Conservation (phyloP, 352 stramenopile genomes). For the Globisporangium nagaii region DNA sequence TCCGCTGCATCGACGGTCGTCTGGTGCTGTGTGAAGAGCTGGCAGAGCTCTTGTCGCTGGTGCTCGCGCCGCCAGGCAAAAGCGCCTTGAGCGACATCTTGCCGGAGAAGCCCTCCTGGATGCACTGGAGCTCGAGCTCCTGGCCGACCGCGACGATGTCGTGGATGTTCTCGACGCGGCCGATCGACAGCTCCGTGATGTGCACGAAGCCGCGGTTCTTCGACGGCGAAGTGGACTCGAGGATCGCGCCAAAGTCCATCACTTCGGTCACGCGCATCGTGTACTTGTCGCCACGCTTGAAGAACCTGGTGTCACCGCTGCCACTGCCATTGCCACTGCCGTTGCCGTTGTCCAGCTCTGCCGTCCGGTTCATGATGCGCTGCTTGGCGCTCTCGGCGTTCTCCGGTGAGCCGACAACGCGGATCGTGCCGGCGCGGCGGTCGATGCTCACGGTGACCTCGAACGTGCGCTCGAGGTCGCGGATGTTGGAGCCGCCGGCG, state of each 20-base stretch:
- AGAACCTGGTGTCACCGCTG: constrained; percentile 38
- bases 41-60: not conserved
- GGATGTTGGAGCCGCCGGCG: constrained; percentile 67
- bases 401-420: constrained; percentile 81
- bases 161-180: constrained; percentile 63
- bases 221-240: constrained; percentile 67
- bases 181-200: constrained; percentile 88
- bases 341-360: constrained; percentile 11
- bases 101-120: constrained; percentile 67
- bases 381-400: constrained; percentile 74
- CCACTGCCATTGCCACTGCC: not conserved
- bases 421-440: constrained; percentile 77
- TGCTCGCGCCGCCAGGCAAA: not conserved
- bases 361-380: constrained; percentile 49
- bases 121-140: constrained; percentile 75
- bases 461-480: constrained; percentile 60
- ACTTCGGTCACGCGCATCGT: constrained; percentile 91
- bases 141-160: constrained; percentile 56
- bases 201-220: constrained; percentile 91
- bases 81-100: constrained; percentile 81
- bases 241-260: constrained; percentile 94
- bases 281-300: constrained; percentile 88
- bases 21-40: constrained; percentile 15
- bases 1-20: constrained; percentile 23
- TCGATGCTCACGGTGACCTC: constrained; percentile 72